A percentile compares a stretch with the other conserved stretches of the same genome.
These are phyloP conservation scores for Ascochyta fabae DNA, from an alignment of 2,329 filamentous ascomycete genomes.

Conservation along the genomic window DNA sequence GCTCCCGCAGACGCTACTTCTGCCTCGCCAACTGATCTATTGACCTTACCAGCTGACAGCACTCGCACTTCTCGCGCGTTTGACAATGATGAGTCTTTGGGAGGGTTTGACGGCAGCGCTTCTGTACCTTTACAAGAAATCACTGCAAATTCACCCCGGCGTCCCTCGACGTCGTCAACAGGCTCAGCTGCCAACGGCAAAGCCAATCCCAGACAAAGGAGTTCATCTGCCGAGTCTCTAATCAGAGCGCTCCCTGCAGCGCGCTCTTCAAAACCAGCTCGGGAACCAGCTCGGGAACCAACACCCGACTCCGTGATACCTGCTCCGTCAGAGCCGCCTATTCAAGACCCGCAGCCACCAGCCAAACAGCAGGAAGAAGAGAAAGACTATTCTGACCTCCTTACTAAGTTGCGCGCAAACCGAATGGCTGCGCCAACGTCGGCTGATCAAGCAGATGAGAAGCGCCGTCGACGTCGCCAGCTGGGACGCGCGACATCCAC, in stretches of 20 bases:
- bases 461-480: conserved; percentile 32
- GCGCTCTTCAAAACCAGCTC: conserved; percentile 17
- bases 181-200: conserved; percentile 18
- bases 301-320: conserved; percentile 39
- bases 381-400: conserved; percentile 42
- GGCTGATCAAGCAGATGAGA: conserved; percentile 29
- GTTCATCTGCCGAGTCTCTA: conserved; percentile 30
- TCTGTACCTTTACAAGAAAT: conserved; percentile 40
- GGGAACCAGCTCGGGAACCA: conserved; percentile 23
- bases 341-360: conserved; percentile 13
- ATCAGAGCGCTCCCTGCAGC: conserved; percentile 27
- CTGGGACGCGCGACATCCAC: conserved; percentile 43
- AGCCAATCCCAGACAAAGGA: conserved; percentile 23
- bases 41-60: conserved; percentile 18
- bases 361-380: conserved; percentile 27
- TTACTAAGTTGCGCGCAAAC: conserved; percentile 40
- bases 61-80: conserved; percentile 16
- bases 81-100: conserved; percentile 19
- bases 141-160: conserved; percentile 40
- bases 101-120: conserved; percentile 29
- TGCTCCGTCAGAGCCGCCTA: conserved; percentile 19
- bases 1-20: conserved; percentile 28
- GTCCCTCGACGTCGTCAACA: conserved; percentile 38
- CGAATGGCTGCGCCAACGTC: conserved; percentile 33
- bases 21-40: conserved; percentile 26